Percentiles rank a stretch among this genome's conserved stretches.
Conservation (phyloP, 1,139 yeast species). For the Pichia sp. region DNA sequence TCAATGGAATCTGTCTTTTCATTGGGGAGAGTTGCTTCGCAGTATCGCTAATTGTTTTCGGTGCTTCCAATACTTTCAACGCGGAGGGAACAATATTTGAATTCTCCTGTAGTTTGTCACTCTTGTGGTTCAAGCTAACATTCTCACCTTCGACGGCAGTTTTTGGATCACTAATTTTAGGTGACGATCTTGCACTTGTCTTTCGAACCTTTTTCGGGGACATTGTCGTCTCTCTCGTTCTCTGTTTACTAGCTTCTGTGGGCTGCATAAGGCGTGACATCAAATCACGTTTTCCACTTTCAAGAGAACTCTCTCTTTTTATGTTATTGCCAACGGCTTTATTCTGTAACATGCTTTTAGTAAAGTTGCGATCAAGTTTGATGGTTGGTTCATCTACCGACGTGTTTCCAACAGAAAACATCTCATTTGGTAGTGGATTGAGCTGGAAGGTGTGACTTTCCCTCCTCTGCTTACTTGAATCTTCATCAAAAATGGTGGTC, state of each 20-base stretch:
- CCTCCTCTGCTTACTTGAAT: not conserved
- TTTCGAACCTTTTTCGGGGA: constrained; percentile 8
- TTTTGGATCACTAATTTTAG: not conserved
- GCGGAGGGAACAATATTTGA: not conserved
- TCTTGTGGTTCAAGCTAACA: not conserved
- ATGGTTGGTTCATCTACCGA: constrained; percentile 29
- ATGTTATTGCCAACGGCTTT: not conserved
- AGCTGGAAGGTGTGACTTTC: constrained; percentile 6
- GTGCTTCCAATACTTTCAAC: constrained; percentile 4
- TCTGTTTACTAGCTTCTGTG: constrained; percentile 32
- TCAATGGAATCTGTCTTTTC: constrained; percentile 17
- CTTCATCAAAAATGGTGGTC: constrained; percentile 10
- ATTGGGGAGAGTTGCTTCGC: not conserved
- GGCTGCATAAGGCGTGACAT: constrained; percentile 35
- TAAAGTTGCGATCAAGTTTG: constrained; percentile 22
- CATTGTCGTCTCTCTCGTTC: not conserved
- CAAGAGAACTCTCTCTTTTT: not conserved
- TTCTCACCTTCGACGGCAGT: not conserved
- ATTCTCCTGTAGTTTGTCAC: not conserved
- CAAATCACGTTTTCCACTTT: constrained; percentile 1
- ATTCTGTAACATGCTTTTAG: not conserved
- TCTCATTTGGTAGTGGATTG: constrained; percentile 15
- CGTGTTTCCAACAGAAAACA: constrained; percentile 12
- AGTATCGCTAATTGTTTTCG: not conserved
- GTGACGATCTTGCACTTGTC: constrained; percentile 7